Conservation (phyloP, 208 protist species). For the Naegleria lovaniensis region DNA sequence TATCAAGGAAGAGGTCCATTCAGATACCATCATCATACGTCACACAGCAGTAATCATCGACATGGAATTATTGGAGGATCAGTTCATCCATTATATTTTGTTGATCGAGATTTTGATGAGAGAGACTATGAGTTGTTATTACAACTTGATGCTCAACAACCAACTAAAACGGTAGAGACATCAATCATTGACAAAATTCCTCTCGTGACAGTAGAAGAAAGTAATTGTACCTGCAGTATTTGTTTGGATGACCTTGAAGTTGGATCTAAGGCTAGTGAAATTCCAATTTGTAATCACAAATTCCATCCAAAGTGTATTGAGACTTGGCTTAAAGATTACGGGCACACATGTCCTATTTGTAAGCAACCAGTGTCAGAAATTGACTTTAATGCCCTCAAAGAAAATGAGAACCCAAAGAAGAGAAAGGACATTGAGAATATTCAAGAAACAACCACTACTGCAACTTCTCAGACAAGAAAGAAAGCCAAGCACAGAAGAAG, state of each 20-base stretch:
- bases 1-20: neutral
- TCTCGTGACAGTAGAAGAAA: neutral
- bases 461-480: neutral
- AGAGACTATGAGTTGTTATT: constrained; percentile 14
- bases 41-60: neutral
- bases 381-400: neutral
- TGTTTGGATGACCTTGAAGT: neutral
- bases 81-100: neutral
- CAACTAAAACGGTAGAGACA: neutral
- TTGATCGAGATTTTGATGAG: neutral
- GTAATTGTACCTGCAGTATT: neutral
- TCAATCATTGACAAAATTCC: neutral
- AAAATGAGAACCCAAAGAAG: neutral
- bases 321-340: neutral
- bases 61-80: neutral
- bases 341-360: neutral
- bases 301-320: constrained; percentile 11
- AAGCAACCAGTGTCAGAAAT: neutral
- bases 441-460: neutral
- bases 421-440: neutral
- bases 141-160: neutral
- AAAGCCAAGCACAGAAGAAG: neutral
- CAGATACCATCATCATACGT: neutral
- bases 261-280: neutral
- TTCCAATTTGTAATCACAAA: constrained; percentile 11